A percentile compares a stretch with the other conserved stretches of the same genome.
Evolutionary conservation across 495 filamentous ascomycete genomes (phyloP).

Genomic region (Tuber aestivum): DNA sequence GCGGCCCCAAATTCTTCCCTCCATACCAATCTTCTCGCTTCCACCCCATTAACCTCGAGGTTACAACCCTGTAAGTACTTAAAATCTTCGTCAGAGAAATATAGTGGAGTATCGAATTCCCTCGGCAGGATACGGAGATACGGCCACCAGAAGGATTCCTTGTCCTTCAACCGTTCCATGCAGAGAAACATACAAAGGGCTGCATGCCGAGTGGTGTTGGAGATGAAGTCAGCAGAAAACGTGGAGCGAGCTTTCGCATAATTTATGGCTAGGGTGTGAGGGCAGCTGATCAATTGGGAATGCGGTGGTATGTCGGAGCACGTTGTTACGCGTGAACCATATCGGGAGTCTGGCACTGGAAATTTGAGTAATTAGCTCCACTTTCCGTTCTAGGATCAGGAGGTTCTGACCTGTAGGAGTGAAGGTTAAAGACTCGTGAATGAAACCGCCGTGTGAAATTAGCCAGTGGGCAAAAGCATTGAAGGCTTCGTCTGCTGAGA

Average conservation of each 20-base stretch:
- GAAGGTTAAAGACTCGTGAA: constrained; percentile 34
- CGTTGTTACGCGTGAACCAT: constrained; percentile 23
- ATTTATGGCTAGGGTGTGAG: constrained; percentile 34
- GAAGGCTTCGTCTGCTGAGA: constrained; percentile 20
- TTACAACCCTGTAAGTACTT: constrained; percentile 58
- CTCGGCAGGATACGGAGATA: constrained; percentile 57
- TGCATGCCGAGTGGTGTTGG: constrained; percentile 20
- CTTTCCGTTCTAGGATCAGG: not conserved
- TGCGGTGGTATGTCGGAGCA: constrained; percentile 21
- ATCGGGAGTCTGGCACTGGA: constrained; percentile 6
- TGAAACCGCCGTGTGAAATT: constrained; percentile 29
- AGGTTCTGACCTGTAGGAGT: constrained; percentile 18
- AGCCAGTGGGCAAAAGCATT: constrained; percentile 31
- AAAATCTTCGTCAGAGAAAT: constrained; percentile 53
- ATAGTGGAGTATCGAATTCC: constrained; percentile 54
- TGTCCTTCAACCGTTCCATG: constrained; percentile 50
- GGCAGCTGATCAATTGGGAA: constrained; percentile 30
- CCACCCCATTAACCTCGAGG: constrained; percentile 47
- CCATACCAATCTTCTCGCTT: constrained; percentile 48
- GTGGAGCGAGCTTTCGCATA: constrained; percentile 20
- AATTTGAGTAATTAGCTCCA: not conserved
- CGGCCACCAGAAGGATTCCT: constrained; percentile 56
- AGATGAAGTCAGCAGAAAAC: constrained; percentile 25
- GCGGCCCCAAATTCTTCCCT: constrained; percentile 50
- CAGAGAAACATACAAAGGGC: constrained; percentile 54